Percentiles rank a stretch among this genome's conserved stretches.
These are phyloP conservation scores for Scedosporium boydii DNA, from an alignment of 2,329 filamentous ascomycete genomes.

Conservation along the genomic window DNA sequence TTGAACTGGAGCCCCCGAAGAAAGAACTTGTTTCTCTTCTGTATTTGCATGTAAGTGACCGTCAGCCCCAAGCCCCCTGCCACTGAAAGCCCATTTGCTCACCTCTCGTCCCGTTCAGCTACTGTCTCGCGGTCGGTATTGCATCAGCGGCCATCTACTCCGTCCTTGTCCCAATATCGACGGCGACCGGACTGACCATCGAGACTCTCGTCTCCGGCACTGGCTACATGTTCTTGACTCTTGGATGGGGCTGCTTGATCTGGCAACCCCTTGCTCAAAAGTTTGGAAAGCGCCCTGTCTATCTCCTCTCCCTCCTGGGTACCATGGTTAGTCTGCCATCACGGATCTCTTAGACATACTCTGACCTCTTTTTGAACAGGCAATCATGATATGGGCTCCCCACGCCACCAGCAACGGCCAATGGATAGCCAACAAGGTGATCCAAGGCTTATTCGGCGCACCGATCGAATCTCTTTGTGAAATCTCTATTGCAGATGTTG, in stretches of 20 bases:
- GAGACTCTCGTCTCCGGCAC: constrained; percentile 37
- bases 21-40: constrained; percentile 8
- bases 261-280: constrained; percentile 43
- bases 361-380: not conserved
- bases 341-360: not conserved
- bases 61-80: constrained; percentile 29
- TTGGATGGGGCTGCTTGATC: constrained; percentile 40
- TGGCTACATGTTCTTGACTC: constrained; percentile 41
- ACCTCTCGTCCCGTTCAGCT: too few relatives aligned
- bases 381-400: constrained; percentile 23
- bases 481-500: constrained; percentile 20
- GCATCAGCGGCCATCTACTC: constrained; percentile 21
- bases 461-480: constrained; percentile 22
- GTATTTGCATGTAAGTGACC: constrained; percentile 22
- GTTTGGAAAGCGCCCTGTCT: constrained; percentile 38
- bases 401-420: constrained; percentile 12
- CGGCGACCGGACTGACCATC: constrained; percentile 32
- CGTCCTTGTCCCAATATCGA: constrained; percentile 29
- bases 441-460: constrained; percentile 18
- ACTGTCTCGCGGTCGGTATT: constrained; percentile 9
- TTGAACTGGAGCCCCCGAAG: constrained; percentile 13
- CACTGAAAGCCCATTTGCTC: too few relatives aligned
- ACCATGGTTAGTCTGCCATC: constrained; percentile 12
- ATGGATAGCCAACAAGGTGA: constrained; percentile 18
- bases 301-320: constrained; percentile 28